Base-by-base conservation (phyloP, 306 rosid genomes). In the Casuarina cunninghamiana region DNA sequence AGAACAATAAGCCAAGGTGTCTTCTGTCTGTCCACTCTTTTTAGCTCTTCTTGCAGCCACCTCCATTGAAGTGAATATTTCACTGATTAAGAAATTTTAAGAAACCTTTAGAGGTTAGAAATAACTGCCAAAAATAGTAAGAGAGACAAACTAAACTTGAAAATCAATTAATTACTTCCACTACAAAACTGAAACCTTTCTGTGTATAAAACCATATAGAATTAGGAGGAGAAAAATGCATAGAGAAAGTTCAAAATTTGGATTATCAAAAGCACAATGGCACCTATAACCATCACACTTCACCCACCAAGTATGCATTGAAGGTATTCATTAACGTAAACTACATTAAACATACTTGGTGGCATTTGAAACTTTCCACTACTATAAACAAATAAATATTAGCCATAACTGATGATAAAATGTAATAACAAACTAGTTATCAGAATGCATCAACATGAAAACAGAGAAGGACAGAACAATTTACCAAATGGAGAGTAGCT, bases 1-100 rank as follows among this genome's bases (percentile, higher is more conserved):
- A 96, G 89, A 84, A 96, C 93, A 75, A 96, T 91, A 62, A 96
- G 93, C 99, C 99, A 96, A 71, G 99, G 99, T 53, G 99, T 96
- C 85, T 91, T 90, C 79, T 85, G 87, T 80, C 99, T 90, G 74
- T 96, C 91, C 75, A 96, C 98, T 68, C 79, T 81, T 70, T 61
- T 44, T 53, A 96, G 78, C 83, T 96, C 99, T 72, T 87, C 93
- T 5, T 11, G 1, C 50, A 96, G 90, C 98, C 99, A 96, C 1
- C 0, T 0, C 82, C 84, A 93, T 76, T 93, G 99, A 75, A 97
- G 96, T 5, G 99, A 89, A 91, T 90, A 96, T 79, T 90, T 93
- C 71, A 96, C 99, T 96, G 91, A 61, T 41, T 35, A 10, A 66
- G 48, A 46, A 16, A 37, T 26, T 58, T n/a, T 51, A 61, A 10